phyloP scores from a whole-genome alignment of 106 monocot species.

The Iris macrosiphon region DNA sequence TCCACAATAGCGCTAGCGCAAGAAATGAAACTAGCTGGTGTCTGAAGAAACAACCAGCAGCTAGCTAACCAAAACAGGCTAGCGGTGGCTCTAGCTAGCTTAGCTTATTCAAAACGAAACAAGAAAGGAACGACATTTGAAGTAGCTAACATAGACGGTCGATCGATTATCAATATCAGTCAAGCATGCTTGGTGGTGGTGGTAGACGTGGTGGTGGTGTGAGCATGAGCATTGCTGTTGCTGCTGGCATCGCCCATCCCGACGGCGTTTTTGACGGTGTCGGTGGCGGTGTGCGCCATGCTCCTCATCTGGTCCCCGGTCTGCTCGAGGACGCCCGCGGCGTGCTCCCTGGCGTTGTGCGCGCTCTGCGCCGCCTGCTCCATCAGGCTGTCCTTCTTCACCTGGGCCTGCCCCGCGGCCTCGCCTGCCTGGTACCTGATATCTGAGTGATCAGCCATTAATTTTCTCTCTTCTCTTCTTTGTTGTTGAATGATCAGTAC shows the following conservation, averaged over 20 bases:
- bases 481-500: no score
- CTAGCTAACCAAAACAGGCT: no score
- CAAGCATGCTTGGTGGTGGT: conserved; percentile 1
- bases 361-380: not conserved
- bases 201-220: conserved; percentile 1
- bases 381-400: conserved; percentile 18
- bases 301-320: conserved; percentile 19
- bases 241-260: conserved; percentile 16
- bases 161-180: no score
- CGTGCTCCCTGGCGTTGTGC: not conserved
- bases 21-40: no score
- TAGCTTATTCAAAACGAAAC: no score
- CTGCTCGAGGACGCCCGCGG: conserved; percentile 16
- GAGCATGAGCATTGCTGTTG: not conserved
- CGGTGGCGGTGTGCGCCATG: conserved; percentile 14
- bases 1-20: no score
- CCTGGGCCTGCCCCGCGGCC: conserved; percentile 34
- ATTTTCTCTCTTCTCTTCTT: not conserved
- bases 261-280: conserved; percentile 23
- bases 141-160: no score
- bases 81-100: no score
- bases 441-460: conserved; percentile 16
- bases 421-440: conserved; percentile 26
- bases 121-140: no score
- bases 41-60: no score